These are phyloP conservation scores for Schizophyllum commune DNA, from an alignment of 1,284 basidiomycete genomes.

Conservation along the genomic window DNA sequence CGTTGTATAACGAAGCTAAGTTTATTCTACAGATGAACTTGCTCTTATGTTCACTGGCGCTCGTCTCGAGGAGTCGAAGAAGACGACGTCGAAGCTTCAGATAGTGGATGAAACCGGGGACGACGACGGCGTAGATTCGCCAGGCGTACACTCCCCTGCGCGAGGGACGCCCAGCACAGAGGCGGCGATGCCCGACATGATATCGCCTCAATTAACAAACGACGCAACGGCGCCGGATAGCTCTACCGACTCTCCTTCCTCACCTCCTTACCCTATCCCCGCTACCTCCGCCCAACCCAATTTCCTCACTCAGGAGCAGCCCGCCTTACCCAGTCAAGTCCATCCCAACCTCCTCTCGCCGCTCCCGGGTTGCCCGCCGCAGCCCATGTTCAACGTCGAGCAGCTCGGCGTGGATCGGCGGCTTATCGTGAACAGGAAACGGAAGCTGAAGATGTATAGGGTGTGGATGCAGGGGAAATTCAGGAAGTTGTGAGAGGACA, in stretches of 20 bases:
- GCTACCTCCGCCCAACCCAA: neutral
- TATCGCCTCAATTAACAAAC: neutral
- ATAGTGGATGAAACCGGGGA: slow-evolving; percentile 31
- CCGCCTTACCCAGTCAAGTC: slow-evolving; percentile 15
- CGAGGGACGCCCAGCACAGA: neutral
- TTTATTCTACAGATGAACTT: slow-evolving; percentile 74
- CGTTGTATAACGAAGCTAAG: too few species aligned
- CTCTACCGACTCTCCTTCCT: neutral
- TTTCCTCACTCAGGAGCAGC: neutral
- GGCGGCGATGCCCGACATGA: neutral
- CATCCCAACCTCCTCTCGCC: slow-evolving; percentile 37
- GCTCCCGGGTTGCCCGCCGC: slow-evolving; percentile 20
- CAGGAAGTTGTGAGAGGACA: slow-evolving; percentile 30
- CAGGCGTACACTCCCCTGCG: neutral
- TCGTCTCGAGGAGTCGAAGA: slow-evolving; percentile 30
- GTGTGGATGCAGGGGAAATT: slow-evolving; percentile 94
- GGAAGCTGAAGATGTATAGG: slow-evolving; percentile 91
- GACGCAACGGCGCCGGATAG: neutral
- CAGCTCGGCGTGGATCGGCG: slow-evolving; percentile 84
- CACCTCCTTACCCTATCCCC: slow-evolving; percentile 1
- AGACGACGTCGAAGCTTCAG: slow-evolving; percentile 20
- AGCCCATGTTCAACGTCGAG: slow-evolving; percentile 52
- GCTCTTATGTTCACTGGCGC: slow-evolving; percentile 70
- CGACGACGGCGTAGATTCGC: slow-evolving; percentile 11
- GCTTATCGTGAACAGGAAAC: slow-evolving; percentile 86